Base-by-base conservation (phyloP, 1,284 basidiomycete genomes). In the Marasmius tenuissimus region DNA sequence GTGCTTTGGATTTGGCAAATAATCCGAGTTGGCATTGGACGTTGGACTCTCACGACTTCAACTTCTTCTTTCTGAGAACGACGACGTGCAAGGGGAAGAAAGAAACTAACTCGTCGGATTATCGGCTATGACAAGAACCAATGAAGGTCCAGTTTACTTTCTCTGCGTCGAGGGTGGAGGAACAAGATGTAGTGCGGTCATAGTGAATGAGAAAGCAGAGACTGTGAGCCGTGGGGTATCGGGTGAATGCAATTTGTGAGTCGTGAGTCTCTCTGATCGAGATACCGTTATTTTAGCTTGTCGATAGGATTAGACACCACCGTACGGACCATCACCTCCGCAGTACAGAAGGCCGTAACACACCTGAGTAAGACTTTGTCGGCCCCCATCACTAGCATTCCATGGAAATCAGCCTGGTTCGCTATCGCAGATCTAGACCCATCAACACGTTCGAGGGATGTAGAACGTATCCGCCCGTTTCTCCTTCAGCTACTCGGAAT, bases 131-230 rank as follows among this genome's bases (percentile, higher is more conserved):
- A 27, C 27, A 2, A 27, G 4, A 27, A 27, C 27, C 27, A 27
- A 27, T 4, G 4, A 27, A 27, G 27, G 27, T 27, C 27, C 2
- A 27, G 27, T 4, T 2, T 27, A 27, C 27, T 27, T 71, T 1
- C 61, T 70, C 6, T 66, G 67, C 37, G 61, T 71, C 35, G 70
- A 71, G 47, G 69, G 69, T 11, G 70, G 70, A n/a, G 70, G 69
- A 48, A 69, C 70, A 10, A 70, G 68, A 59, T 70, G 70, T 42
- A 59, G 65, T 33, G 70, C 62, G 4, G 62, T 66, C 11, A 67
- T 70, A 27, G 68, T 65, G 33, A 34, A 40, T 11, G 18, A 33
- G 18, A 45, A 49, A 7, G 48, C 18, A 5, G 48, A 27, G 27
- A 10, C 12, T 11, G 27, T 49, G 27, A 27, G 18, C 11, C 6